phyloP scores from a whole-genome alignment of 495 filamentous ascomycete genomes.

The Podospora sp. region DNA sequence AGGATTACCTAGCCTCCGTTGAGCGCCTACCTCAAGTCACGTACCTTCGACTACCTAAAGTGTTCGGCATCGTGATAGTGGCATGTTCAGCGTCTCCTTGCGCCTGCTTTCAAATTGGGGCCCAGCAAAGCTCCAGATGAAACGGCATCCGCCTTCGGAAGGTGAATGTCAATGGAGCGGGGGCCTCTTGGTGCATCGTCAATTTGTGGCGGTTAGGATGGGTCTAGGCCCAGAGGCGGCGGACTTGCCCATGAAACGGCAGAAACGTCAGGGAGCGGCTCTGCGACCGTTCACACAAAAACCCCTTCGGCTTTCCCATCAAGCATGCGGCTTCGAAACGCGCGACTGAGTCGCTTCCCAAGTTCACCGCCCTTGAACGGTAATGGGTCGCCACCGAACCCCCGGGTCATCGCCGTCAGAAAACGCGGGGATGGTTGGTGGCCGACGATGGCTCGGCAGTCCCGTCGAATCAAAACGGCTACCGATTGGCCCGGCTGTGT shows the following conservation, averaged over 20 bases:
- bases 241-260: neutral
- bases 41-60: neutral
- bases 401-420: neutral
- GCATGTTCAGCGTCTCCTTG: neutral
- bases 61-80: neutral
- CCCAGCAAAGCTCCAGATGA: neutral
- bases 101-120: neutral
- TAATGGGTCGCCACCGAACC: neutral
- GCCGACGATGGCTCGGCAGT: neutral
- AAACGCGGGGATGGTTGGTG: too few species aligned
- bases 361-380: neutral
- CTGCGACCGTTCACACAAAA: neutral
- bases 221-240: neutral
- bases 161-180: too few species aligned
- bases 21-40: too few species aligned
- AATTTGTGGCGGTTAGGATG: neutral
- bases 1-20: too few species aligned
- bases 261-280: neutral
- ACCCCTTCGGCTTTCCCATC: neutral
- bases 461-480: neutral
- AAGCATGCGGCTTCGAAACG: too few species aligned
- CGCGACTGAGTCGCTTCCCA: neutral
- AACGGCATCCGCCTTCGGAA: neutral
- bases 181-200: neutral
- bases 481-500: neutral